phyloP scores from a whole-genome alignment of 345 rosid genomes.

The Euphorbia lathyris region DNA sequence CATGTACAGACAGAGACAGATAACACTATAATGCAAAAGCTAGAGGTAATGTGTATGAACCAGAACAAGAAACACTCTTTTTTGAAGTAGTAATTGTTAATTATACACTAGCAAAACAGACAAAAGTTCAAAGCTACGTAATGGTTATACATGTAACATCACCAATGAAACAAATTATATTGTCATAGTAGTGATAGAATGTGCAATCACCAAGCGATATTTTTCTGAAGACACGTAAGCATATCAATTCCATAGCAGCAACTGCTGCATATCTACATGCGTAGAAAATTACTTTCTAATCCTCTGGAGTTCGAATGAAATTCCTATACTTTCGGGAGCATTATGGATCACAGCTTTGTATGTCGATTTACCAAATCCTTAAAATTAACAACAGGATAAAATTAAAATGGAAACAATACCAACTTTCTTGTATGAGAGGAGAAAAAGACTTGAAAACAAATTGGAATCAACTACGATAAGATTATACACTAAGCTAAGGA shows the following conservation, averaged over 20 bases:
- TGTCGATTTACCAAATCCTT: background rate
- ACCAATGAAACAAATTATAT: background rate
- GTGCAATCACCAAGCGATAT: background rate
- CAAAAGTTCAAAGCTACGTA: background rate
- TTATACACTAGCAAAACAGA: background rate
- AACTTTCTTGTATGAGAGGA: background rate
- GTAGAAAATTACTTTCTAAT: background rate
- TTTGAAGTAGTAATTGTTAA: background rate
- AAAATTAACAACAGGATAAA: background rate
- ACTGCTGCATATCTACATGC: background rate
- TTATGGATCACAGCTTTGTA: background rate
- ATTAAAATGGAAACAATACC: background rate
- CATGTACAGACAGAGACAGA: background rate
- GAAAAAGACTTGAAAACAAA: too few species aligned
- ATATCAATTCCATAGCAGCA: background rate
- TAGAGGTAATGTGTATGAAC: background rate
- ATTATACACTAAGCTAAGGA: too few species aligned
- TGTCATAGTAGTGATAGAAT: background rate
- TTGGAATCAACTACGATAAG: too few species aligned
- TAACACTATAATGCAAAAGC: background rate
- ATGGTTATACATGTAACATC: background rate
- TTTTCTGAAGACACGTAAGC: background rate
- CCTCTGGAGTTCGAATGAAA: background rate
- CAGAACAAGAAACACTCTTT: background rate
- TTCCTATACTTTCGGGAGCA: background rate